Conservation (phyloP, 2,329 filamentous ascomycete genomes). For the Fusarium equiseti region DNA sequence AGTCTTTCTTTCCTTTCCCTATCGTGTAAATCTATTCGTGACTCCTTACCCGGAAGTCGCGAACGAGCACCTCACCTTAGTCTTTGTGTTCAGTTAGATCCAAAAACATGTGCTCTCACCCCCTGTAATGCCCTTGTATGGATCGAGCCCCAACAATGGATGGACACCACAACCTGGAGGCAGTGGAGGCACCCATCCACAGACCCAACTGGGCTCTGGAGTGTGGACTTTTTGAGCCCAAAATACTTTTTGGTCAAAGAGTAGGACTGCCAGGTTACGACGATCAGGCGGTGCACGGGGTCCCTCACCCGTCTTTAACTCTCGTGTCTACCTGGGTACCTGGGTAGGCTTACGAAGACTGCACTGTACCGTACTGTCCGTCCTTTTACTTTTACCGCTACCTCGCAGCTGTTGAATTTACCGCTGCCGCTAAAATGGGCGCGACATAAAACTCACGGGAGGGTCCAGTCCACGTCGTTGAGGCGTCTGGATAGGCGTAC, state of each 20-base stretch:
- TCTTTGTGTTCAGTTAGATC: slow-evolving; percentile 3
- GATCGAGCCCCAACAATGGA: slow-evolving; percentile 17
- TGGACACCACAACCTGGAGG: slow-evolving; percentile 4
- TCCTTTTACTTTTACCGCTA: background rate
- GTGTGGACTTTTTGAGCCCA: slow-evolving; percentile 7
- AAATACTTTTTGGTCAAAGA: slow-evolving; percentile 25
- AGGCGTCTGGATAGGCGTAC: slow-evolving; percentile 11
- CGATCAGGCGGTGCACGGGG: slow-evolving; percentile 38
- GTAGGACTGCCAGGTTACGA: background rate
- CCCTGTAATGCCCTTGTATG: slow-evolving; percentile 9
- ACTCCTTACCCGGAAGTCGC: slow-evolving; percentile 21
- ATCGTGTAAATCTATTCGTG: background rate
- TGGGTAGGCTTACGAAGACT: background rate
- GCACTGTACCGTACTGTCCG: slow-evolving; percentile 2
- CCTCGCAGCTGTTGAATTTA: slow-evolving; percentile 13
- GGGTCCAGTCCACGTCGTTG: slow-evolving; percentile 35
- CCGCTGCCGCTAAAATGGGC: slow-evolving; percentile 33
- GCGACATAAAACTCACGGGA: slow-evolving; percentile 17
- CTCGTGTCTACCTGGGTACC: background rate
- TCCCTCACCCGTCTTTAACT: slow-evolving; percentile 16
- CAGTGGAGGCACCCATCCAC: background rate
- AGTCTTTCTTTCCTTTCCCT: slow-evolving; percentile 2
- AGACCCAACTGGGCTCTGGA: background rate
- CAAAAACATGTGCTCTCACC: background rate
- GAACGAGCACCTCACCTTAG: background rate